Conservation (phyloP, 1,139 yeast genomes). For the Zygosaccharomyces pseudobailii region DNA sequence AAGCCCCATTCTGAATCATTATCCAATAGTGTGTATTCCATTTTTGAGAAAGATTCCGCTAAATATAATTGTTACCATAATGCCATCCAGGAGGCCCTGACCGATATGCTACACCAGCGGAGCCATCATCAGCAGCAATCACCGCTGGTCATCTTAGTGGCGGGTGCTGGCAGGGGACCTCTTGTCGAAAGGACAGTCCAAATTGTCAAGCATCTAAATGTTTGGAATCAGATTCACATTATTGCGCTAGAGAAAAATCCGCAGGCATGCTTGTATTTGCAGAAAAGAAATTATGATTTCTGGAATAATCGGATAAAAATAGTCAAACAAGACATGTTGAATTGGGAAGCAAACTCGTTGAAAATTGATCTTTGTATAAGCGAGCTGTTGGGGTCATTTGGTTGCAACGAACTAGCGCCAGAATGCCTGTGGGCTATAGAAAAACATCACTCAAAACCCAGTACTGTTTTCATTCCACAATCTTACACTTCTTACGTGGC, state of each 20-base stretch:
- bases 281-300: slow-evolving; percentile 37
- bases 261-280: slow-evolving; percentile 49
- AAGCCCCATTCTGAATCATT: slow-evolving; percentile 63
- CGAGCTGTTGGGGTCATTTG: slow-evolving; percentile 84
- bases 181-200: slow-evolving; percentile 51
- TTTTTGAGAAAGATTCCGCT: slow-evolving; percentile 62
- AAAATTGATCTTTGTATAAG: slow-evolving; percentile 60
- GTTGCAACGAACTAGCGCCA: slow-evolving; percentile 85
- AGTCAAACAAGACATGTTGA: slow-evolving; percentile 53
- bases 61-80: slow-evolving; percentile 65
- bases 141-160: slow-evolving; percentile 45
- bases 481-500: slow-evolving; percentile 55
- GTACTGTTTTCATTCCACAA: slow-evolving; percentile 56
- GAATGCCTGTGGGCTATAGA: slow-evolving; percentile 54
- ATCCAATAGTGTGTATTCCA: slow-evolving; percentile 54
- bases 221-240: slow-evolving; percentile 34
- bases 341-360: slow-evolving; percentile 37
- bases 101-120: slow-evolving; percentile 32
- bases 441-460: slow-evolving; percentile 28
- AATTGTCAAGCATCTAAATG: slow-evolving; percentile 38
- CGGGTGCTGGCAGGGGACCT: slow-evolving; percentile 90
- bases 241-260: slow-evolving; percentile 70
- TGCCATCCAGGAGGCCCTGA: slow-evolving; percentile 60
- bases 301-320: slow-evolving; percentile 51
- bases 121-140: slow-evolving; percentile 7